phyloP scores from a whole-genome alignment of 129 eudicot species.

The Chrysanthemum makinoi region DNA sequence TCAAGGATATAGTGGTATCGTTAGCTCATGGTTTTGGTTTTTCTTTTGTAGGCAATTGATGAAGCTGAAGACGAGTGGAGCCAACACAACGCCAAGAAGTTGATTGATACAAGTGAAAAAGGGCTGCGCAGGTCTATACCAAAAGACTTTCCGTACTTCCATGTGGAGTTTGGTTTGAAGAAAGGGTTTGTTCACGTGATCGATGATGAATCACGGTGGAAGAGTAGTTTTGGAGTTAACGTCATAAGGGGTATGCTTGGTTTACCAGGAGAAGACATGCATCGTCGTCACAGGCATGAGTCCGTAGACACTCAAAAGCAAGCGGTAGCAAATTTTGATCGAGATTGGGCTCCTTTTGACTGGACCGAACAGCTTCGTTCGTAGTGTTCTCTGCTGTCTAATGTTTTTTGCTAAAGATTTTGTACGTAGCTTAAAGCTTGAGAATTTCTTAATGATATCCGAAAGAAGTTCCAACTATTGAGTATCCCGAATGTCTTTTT shows the following conservation, averaged over 20 bases:
- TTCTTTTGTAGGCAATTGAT: constrained; percentile 74
- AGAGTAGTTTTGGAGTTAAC: constrained; percentile 52
- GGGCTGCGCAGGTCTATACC: constrained; percentile 79
- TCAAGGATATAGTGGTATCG: background rate
- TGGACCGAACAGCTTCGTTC: constrained; percentile 80
- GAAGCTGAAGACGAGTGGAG: constrained; percentile 99
- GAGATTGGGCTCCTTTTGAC: constrained; percentile 76
- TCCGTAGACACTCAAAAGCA: constrained; percentile 55
- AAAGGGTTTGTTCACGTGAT: constrained; percentile 91
- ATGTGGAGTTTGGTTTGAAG: constrained; percentile 86
- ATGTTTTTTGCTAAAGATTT: background rate
- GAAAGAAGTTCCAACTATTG: too few relatives aligned
- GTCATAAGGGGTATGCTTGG: constrained; percentile 73
- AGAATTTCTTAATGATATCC: too few relatives aligned
- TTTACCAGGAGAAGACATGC: constrained; percentile 80
- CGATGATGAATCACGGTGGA: constrained; percentile 72
- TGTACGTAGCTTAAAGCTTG: background rate
- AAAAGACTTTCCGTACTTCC: constrained; percentile 81
- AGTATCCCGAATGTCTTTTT: background rate
- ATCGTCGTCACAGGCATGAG: constrained; percentile 58
- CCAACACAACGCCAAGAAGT: constrained; percentile 83
- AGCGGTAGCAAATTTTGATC: constrained; percentile 50
- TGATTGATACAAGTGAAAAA: constrained; percentile 87
- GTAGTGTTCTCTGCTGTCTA: background rate
- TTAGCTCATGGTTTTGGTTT: background rate